Percentiles rank a stretch among this genome's conserved stretches.
Conservation (phyloP, 1,284 basidiomycete genomes). For the Limonomyces culmigenus region DNA sequence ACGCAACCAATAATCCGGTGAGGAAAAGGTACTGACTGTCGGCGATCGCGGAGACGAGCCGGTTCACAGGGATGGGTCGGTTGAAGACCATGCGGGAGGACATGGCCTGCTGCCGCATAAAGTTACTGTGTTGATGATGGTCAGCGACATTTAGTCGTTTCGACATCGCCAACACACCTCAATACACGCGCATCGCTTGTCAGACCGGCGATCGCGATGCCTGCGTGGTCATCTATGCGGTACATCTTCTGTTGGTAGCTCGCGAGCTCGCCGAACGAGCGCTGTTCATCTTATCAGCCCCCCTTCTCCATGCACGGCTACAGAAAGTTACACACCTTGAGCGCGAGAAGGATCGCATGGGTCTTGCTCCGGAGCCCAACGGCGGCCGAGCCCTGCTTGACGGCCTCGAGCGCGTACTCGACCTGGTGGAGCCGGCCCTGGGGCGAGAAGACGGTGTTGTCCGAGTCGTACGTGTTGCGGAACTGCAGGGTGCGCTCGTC, state of each 20-base stretch:
- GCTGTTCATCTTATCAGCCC: conserved; percentile 26
- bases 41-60: conserved; percentile 86
- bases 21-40: conserved; percentile 51
- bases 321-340: conserved; percentile 47
- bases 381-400: conserved; percentile 98
- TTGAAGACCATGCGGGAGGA: conserved; percentile 89
- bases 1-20: background rate
- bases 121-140: conserved; percentile 51
- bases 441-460: conserved; percentile 92
- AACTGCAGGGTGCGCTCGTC: no score
- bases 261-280: conserved; percentile 96
- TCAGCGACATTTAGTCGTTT: background rate
- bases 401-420: conserved; percentile 97
- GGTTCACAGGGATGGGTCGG: conserved; percentile 85
- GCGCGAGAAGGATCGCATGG: conserved; percentile 83
- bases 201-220: conserved; percentile 94
- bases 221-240: conserved; percentile 97
- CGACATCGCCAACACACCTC: conserved; percentile 40
- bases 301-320: background rate
- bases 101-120: conserved; percentile 99
- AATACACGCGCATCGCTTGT: conserved; percentile 96
- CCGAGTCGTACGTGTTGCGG: conserved; percentile 89
- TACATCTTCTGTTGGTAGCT: conserved; percentile 99
- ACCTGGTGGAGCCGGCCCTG: conserved; percentile 89
- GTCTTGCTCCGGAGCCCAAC: conserved; percentile 93